These are phyloP conservation scores for Nothophoma quercina DNA, from an alignment of 2,329 filamentous ascomycete species.

Conservation along the genomic window DNA sequence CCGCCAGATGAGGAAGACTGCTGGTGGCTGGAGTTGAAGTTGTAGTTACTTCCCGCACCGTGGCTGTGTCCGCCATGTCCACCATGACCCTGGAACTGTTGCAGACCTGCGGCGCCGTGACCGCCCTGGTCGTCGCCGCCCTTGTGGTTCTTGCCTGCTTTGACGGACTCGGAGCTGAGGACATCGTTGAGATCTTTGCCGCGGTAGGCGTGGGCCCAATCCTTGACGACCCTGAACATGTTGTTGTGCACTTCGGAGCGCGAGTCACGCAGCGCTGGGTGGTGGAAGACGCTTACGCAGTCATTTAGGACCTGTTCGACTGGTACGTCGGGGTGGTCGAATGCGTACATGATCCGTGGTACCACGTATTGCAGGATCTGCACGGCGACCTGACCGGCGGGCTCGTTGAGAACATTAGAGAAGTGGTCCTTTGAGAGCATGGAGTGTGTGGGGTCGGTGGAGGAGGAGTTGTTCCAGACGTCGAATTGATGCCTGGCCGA, in stretches of 20 bases:
- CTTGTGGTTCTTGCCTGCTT: conserved; percentile 79
- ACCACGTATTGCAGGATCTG: conserved; percentile 83
- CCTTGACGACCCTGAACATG: conserved; percentile 87
- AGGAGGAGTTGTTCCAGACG: conserved; percentile 57
- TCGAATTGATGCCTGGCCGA: conserved; percentile 60
- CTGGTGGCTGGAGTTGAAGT: conserved; percentile 18
- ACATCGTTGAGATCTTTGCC: conserved; percentile 73
- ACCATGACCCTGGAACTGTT: conserved; percentile 30
- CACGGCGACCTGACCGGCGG: conserved; percentile 57
- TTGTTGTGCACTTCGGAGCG: conserved; percentile 79
- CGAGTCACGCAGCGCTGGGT: conserved; percentile 82
- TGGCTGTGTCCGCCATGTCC: conserved; percentile 29
- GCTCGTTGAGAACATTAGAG: conserved; percentile 59
- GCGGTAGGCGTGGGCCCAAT: conserved; percentile 78
- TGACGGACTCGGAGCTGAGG: conserved; percentile 85
- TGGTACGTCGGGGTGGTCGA: conserved; percentile 85
- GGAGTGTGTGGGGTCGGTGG: conserved; percentile 60
- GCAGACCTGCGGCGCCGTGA: conserved; percentile 41
- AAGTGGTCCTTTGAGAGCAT: conserved; percentile 62
- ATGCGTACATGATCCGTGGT: conserved; percentile 88
- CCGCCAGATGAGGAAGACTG: conserved; percentile 19
- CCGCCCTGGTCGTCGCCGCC: conserved; percentile 44
- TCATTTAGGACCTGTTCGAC: conserved; percentile 86
- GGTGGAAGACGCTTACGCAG: conserved; percentile 84
- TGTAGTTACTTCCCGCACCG: conserved; percentile 22